A percentile compares a stretch with the other conserved stretches of the same genome.
phyloP scores from a whole-genome alignment of 1,284 basidiomycete genomes.

The Apiotrichum domesticum region DNA sequence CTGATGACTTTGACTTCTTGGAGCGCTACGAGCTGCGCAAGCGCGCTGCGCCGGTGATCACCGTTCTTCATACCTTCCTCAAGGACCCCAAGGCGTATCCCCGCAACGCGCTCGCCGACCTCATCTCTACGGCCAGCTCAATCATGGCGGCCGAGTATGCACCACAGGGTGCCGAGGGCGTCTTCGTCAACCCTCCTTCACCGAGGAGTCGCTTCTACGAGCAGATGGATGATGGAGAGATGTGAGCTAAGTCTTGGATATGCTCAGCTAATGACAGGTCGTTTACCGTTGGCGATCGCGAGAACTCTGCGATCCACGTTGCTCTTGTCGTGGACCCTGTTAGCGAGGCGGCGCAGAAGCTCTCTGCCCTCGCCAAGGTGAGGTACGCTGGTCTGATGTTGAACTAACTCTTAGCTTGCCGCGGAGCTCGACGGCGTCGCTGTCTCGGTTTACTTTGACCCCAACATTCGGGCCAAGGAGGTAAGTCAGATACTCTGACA shows the following conservation, averaged over 20 bases:
- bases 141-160: constrained; percentile 60
- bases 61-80: constrained; percentile 57
- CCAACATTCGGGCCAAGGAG: constrained; percentile 57
- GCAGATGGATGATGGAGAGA: constrained; percentile 56
- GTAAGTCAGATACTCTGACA: constrained; percentile 46
- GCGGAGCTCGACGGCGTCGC: constrained; percentile 51
- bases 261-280: constrained; percentile 48
- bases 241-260: constrained; percentile 48
- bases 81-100: constrained; percentile 50
- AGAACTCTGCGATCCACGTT: constrained; percentile 64
- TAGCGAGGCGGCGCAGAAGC: constrained; percentile 75
- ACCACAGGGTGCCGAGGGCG: constrained; percentile 62
- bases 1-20: constrained; percentile 63
- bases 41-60: constrained; percentile 61
- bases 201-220: constrained; percentile 54
- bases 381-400: constrained; percentile 12
- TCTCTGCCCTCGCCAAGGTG: constrained; percentile 71
- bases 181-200: constrained; percentile 60
- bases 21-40: constrained; percentile 66
- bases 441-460: constrained; percentile 71
- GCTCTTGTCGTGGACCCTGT: constrained; percentile 77
- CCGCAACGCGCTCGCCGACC: constrained; percentile 53
- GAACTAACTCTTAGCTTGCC: constrained; percentile 40
- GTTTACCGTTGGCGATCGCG: constrained; percentile 63
- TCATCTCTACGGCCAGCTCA: constrained; percentile 62